A percentile compares a stretch with the other conserved stretches of the same genome.
Conservation (phyloP, 2,329 filamentous ascomycete species). For the Colletotrichum liriopes region DNA sequence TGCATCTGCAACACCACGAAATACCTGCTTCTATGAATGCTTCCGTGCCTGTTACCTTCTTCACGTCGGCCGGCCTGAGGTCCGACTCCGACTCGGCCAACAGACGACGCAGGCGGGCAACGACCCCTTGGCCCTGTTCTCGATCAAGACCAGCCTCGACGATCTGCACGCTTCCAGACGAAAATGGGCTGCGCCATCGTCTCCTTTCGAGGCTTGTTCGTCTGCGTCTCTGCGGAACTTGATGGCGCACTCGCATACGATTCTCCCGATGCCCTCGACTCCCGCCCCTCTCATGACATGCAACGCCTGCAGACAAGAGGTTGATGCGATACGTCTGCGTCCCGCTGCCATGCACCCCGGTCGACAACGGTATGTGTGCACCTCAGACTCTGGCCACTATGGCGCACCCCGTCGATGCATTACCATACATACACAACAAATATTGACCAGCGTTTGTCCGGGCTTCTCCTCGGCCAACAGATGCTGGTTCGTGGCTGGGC, state of each 20-base stretch:
- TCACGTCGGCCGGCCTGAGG: background rate
- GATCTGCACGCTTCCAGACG: constrained; percentile 17
- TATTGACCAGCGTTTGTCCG: background rate
- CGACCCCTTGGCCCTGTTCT: background rate
- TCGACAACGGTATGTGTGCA: background rate
- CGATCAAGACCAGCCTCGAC: constrained; percentile 1
- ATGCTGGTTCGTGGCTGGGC: background rate
- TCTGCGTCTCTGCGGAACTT: constrained; percentile 14
- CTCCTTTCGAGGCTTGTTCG: background rate
- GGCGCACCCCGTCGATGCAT: background rate
- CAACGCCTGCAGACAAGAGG: constrained; percentile 16
- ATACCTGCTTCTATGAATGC: background rate
- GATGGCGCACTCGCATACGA: constrained; percentile 16
- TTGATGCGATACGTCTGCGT: constrained; percentile 23
- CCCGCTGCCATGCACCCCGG: constrained; percentile 27
- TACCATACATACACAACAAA: background rate
- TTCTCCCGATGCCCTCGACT: constrained; percentile 21
- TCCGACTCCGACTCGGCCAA: background rate
- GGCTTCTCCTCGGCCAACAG: background rate
- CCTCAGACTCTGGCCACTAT: background rate
- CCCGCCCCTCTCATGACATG: constrained; percentile 19
- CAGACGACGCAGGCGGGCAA: background rate
- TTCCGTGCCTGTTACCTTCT: background rate
- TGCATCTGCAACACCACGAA: background rate
- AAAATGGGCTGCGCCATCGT: constrained; percentile 2